Base-by-base conservation (phyloP, 2,329 filamentous ascomycete genomes). In the Aureobasidium sp. region DNA sequence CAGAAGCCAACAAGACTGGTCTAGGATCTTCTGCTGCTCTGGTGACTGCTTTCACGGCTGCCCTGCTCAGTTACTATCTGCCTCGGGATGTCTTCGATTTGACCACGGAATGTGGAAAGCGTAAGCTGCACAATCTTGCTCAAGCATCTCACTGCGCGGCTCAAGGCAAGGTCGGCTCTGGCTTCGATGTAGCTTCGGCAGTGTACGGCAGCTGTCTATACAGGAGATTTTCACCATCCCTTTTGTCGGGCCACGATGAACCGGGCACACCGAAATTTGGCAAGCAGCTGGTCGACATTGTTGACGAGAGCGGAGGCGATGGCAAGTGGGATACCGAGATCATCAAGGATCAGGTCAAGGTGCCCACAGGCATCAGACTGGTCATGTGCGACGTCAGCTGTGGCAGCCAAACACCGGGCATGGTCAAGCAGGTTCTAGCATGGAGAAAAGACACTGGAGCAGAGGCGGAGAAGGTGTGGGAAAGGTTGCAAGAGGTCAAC, bases 331-430 rank as follows among this genome's bases (percentile, higher is more conserved):
- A 97, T 62, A 84, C 83, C 0, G 82, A 90, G 62, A 83, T 94
- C 44, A 70, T 72, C 27, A 85, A 88, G 62, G 81, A 84, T 4
- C 79, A 76, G 14, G 82, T 91, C 49, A 78, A 76, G 56, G 76
- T 97, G 55, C 90, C 91, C 0, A 63, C 68, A 1, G 88, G 88
- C 0, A 73, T 95, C 60, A 79, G 85, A 21, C 75, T 97, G 60
- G 80, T 94, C 56, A 93, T 98, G 85, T 95, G 90, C 65, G 93
- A 98, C 65, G 93, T 98, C 6, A 88, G 94, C 66, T 95, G 90
- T 65, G 93, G 93, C 27, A 91, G 85, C 44, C 81, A 95, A 73
- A 97, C 91, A 6, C 90, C 95, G 0, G 81, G 89, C 12, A 97
- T 98, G 93, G 93, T 96, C 32, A 95, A 91, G 72, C 81, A 88